A percentile compares a stretch with the other conserved stretches of the same genome.
Evolutionary conservation across 1,284 basidiomycete genomes (phyloP).

Genomic region (Sanghuangporus sanghuang): DNA sequence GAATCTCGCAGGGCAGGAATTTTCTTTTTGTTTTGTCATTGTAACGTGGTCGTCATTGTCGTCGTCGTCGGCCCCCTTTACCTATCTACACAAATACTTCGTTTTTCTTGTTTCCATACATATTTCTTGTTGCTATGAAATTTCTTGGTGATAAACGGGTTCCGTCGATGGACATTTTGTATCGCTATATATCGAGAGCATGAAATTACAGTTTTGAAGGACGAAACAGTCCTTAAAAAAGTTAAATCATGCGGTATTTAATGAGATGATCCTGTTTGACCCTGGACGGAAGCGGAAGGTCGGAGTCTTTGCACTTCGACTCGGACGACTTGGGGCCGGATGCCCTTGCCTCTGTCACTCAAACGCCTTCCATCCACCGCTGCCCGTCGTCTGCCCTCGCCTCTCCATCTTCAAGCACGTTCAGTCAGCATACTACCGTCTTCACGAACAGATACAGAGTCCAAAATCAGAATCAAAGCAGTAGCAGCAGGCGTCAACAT

Average conservation of each 20-base stretch:
- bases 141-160: background rate
- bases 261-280: too few relatives aligned
- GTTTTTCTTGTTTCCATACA: background rate
- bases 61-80: background rate
- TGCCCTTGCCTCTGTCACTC: background rate
- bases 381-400: background rate
- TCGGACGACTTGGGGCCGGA: background rate
- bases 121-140: background rate
- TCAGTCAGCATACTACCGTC: background rate
- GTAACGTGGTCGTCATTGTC: too few relatives aligned
- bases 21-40: slow-evolving; percentile 8
- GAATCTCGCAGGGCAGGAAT: slow-evolving; percentile 7
- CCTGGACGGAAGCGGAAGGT: too few relatives aligned
- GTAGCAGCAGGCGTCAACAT: background rate
- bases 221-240: background rate
- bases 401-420: background rate
- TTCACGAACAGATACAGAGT: background rate
- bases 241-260: too few relatives aligned
- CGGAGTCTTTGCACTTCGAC: background rate
- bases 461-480: background rate
- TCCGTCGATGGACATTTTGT: background rate
- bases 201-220: background rate
- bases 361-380: background rate
- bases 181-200: background rate
- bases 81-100: background rate